These are phyloP conservation scores for Pseudogymnoascus sp. DNA, from an alignment of 2,329 filamentous ascomycete genomes.

Conservation along the genomic window DNA sequence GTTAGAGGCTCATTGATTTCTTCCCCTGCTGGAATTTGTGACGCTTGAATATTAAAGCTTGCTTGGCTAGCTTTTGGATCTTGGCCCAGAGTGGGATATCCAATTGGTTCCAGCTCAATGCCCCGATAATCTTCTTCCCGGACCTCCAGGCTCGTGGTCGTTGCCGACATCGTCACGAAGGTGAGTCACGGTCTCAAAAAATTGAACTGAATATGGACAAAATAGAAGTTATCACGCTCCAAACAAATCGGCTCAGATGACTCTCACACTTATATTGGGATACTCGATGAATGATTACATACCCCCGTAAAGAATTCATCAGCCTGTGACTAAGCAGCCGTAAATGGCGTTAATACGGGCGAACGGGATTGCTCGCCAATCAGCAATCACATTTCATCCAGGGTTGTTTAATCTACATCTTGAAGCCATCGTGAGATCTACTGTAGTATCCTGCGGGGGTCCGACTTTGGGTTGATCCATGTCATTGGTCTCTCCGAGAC, in stretches of 20 bases:
- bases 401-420: not conserved
- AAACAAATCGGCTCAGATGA: not conserved
- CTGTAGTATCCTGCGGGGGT: not conserved
- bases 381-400: not conserved
- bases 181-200: not conserved
- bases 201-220: not conserved
- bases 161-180: not conserved
- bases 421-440: not conserved
- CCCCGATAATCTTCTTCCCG: not conserved
- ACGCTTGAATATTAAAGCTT: not conserved
- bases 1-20: constrained; percentile 10
- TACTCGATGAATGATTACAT: not conserved
- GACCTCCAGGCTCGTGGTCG: not conserved
- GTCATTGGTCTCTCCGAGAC: not conserved
- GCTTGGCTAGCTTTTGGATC: not conserved
- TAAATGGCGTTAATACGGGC: not conserved
- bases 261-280: not conserved
- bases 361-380: not conserved
- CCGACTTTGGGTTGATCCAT: not conserved
- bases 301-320: not conserved
- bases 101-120: constrained; percentile 14
- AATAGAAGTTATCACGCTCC: not conserved
- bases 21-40: not conserved
- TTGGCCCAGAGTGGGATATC: constrained; percentile 2
- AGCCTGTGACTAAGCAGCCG: not conserved